Evolutionary conservation across 176 grass and related monocot species (phyloP).

Genomic region (Olyra latifolia): DNA sequence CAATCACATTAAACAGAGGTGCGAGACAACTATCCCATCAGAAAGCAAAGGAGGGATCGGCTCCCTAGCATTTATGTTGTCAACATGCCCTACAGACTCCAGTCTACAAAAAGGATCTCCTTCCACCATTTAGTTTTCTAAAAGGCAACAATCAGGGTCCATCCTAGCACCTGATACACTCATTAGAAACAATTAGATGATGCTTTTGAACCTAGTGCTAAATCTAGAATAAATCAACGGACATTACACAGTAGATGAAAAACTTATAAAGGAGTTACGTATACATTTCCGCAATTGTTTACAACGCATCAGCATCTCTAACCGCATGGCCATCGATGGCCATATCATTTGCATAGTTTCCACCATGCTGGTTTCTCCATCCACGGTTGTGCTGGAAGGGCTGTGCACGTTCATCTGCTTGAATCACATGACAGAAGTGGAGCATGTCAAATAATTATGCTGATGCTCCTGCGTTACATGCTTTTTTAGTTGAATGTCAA

Average conservation of each 20-base stretch:
- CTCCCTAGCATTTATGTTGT: no score
- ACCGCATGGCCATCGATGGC: slow-evolving; percentile 36
- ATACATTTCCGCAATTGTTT: slow-evolving; percentile 35
- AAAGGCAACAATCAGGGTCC: background rate
- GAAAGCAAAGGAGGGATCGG: no score
- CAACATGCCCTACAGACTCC: background rate
- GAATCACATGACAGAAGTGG: background rate
- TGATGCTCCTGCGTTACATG: background rate
- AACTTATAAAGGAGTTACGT: slow-evolving; percentile 25
- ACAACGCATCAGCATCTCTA: slow-evolving; percentile 32
- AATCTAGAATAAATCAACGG: slow-evolving; percentile 25
- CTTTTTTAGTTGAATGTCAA: background rate
- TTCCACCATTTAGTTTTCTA: background rate
- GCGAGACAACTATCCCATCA: no score
- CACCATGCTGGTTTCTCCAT: slow-evolving; percentile 45
- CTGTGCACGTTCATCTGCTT: slow-evolving; percentile 46
- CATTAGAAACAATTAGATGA: slow-evolving; percentile 2
- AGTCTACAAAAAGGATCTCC: slow-evolving; percentile 19
- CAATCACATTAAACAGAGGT: no score
- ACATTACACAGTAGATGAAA: slow-evolving; percentile 28
- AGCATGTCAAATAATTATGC: slow-evolving; percentile 3
- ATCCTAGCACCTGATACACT: slow-evolving; percentile 9
- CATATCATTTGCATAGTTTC: slow-evolving; percentile 47
- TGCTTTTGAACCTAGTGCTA: slow-evolving; percentile 24
- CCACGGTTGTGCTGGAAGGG: slow-evolving; percentile 46